These are phyloP conservation scores for Globisporangium canariense DNA, from an alignment of 352 stramenopile species.

Conservation along the genomic window DNA sequence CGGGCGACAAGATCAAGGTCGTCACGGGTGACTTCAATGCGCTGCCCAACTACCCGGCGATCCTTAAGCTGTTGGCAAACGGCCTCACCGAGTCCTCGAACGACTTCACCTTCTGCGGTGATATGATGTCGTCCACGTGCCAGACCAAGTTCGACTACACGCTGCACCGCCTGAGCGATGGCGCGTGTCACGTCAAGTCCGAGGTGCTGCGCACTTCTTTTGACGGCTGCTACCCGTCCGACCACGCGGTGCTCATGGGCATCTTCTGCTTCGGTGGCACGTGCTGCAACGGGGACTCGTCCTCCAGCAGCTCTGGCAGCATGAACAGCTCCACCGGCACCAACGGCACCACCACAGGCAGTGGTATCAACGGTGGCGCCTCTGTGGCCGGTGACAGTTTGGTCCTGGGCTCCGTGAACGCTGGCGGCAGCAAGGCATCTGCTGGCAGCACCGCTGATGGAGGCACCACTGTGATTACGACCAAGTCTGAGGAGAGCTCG, in stretches of 20 bases:
- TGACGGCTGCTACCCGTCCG: constrained; percentile 68
- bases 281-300: constrained; percentile 45
- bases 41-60: constrained; percentile 57
- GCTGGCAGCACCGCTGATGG: constrained; percentile 13
- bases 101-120: constrained; percentile 62
- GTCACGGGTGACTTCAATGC: constrained; percentile 74
- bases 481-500: constrained; percentile 31
- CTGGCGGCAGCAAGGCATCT: background rate
- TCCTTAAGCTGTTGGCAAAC: constrained; percentile 51
- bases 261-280: constrained; percentile 55
- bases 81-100: constrained; percentile 44
- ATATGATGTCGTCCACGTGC: constrained; percentile 58
- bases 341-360: constrained; percentile 2
- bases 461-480: constrained; percentile 31
- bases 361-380: background rate
- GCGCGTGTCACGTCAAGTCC: constrained; percentile 50
- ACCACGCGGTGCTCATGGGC: constrained; percentile 60
- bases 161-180: constrained; percentile 35
- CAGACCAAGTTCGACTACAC: constrained; percentile 75
- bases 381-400: constrained; percentile 17
- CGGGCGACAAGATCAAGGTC: constrained; percentile 56
- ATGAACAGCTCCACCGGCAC: background rate
- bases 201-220: constrained; percentile 64
- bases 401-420: constrained; percentile 24
- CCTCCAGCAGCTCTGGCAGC: constrained; percentile 11